Base-by-base conservation (phyloP, 495 filamentous ascomycete species). In the Baudoinia panamericana region DNA sequence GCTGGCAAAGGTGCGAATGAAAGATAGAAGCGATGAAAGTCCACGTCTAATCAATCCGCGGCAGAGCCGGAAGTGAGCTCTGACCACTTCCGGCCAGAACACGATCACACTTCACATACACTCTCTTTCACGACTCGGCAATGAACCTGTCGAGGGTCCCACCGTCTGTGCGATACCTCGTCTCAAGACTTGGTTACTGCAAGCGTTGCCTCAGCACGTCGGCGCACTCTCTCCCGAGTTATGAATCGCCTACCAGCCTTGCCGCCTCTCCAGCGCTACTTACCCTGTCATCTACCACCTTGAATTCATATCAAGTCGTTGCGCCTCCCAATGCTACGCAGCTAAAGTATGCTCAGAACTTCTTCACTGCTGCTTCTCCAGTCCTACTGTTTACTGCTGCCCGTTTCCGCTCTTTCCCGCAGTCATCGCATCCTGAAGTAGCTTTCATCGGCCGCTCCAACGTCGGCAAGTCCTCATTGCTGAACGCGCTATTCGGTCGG, bases 401-500 rank as follows among this genome's bases (percentile, higher is more conserved):
- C 27, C 72, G 77, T 46, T 93, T 93, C 54, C 76, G 78, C 46
- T 65, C 70, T 21, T 49, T 58, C 33, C 61, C 59, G n/a, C 65
- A 63, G 27, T 61, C 57, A 11, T 56, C 63, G 39, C 62, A 70
- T 11, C 76, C 76, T 30, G 78, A 84, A 53, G 74, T 83, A n/a
- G 76, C 73, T 24, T 80, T 84, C 50, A 61, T 84, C 0, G 90
- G 90, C 31, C 75, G 85, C 30, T 86, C 79, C 23, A 95, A 97
- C 57, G 87, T 92, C 19, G 90, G 87, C 26, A 97, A 97, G 57
- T 86, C 80, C 22, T 81, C 76, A 6, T 66, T 96, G 18, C 63
- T 96, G 43, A 97, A 97, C 56, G 80, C 80, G 1, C 63, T 96
- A 5, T 71, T 88, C 44, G 70, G 72, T 16, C 62, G 69, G 12